A percentile compares a stretch with the other conserved stretches of the same genome.
These are phyloP conservation scores for Adansonia digitata DNA, from an alignment of 345 rosid genomes.

Conservation along the genomic window DNA sequence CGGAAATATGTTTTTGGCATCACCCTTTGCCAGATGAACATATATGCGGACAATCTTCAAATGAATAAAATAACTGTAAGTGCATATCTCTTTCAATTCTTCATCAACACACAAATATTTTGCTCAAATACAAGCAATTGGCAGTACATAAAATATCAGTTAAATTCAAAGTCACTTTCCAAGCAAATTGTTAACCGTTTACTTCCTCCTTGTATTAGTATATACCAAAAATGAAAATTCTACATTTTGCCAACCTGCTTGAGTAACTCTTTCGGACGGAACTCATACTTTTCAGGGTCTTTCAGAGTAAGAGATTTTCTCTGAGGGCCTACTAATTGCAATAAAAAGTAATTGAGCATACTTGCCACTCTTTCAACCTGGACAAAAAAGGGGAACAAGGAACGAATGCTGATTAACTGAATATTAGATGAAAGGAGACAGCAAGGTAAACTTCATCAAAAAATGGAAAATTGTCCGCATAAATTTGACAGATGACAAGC, in stretches of 20 bases:
- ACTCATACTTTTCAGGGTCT: constrained; percentile 96
- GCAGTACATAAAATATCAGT: neutral
- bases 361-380: constrained; percentile 97
- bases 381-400: constrained; percentile 12
- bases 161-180: neutral
- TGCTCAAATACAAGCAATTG: constrained; percentile 22
- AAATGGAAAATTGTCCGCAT: neutral
- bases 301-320: constrained; percentile 83
- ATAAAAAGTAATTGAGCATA: constrained; percentile 93
- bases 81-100: neutral
- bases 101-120: too few relatives aligned
- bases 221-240: neutral
- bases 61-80: constrained; percentile 14
- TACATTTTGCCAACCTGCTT: constrained; percentile 60
- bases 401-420: neutral
- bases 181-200: neutral
- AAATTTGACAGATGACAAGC: neutral
- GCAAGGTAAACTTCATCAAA: neutral
- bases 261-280: constrained; percentile 90
- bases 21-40: constrained; percentile 90
- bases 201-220: neutral
- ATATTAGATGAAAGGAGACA: neutral
- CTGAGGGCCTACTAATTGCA: constrained; percentile 98
- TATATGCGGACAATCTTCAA: constrained; percentile 86
- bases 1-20: constrained; percentile 69